Evolutionary conservation across 2,329 filamentous ascomycete species (phyloP).

Genomic region (Fonsecaea monophora): DNA sequence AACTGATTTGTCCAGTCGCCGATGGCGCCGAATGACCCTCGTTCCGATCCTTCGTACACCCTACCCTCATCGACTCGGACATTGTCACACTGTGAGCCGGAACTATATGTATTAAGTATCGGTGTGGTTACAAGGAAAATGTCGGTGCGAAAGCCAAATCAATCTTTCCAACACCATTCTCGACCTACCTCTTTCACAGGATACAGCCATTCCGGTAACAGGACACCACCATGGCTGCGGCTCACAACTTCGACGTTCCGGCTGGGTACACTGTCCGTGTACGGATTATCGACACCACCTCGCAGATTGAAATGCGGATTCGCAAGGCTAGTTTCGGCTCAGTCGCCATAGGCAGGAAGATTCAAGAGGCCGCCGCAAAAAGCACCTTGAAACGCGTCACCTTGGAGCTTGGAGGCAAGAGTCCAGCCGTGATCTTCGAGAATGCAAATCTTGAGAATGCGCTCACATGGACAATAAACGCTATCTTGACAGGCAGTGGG

Average conservation of each 20-base stretch:
- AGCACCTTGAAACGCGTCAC: constrained; percentile 64
- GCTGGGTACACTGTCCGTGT: constrained; percentile 11
- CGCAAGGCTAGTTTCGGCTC: constrained; percentile 59
- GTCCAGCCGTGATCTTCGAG: constrained; percentile 46
- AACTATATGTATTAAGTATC: too few species aligned
- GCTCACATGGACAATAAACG: constrained; percentile 42
- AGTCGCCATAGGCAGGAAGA: constrained; percentile 62
- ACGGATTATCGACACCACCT: constrained; percentile 14
- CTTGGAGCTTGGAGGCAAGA: constrained; percentile 60
- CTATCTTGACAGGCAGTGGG: constrained; percentile 43
- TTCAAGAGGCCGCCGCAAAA: constrained; percentile 61
- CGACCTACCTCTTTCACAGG: background rate
- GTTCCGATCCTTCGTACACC: too few species aligned
- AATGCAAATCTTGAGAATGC: constrained; percentile 46
- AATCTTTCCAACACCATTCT: background rate
- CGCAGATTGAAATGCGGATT: constrained; percentile 53
- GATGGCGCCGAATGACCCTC: too few species aligned
- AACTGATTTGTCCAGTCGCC: too few species aligned
- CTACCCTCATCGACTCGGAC: too few species aligned
- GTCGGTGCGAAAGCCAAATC: too few species aligned
- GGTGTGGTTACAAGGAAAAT: too few species aligned
- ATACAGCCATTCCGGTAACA: background rate
- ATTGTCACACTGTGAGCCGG: too few species aligned
- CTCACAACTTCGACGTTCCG: constrained; percentile 4
- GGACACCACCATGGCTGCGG: background rate